These are phyloP conservation scores for Apiospora marii DNA, from an alignment of 2,329 filamentous ascomycete species.

Conservation along the genomic window DNA sequence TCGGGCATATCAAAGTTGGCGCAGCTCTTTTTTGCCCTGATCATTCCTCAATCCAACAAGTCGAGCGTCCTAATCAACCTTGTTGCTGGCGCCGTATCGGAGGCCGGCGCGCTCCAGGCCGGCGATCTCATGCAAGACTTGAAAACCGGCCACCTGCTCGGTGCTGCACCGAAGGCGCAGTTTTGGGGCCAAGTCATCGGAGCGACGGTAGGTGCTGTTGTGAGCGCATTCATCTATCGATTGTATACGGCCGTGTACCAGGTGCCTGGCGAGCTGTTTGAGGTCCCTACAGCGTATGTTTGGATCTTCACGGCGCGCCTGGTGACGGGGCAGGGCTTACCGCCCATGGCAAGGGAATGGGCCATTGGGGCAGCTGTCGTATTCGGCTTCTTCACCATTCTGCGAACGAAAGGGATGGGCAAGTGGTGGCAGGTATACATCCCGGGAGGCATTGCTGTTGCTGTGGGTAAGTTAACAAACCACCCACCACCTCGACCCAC, in stretches of 20 bases:
- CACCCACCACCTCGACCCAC: constrained; percentile 9
- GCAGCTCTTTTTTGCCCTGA: constrained; percentile 91
- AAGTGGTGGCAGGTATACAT: constrained; percentile 77
- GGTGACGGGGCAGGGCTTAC: constrained; percentile 89
- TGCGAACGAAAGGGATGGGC: constrained; percentile 67
- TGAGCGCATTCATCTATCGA: constrained; percentile 87
- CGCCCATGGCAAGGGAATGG: constrained; percentile 82
- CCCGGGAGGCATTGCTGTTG: constrained; percentile 94
- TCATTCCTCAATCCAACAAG: constrained; percentile 80
- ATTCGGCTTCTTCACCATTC: constrained; percentile 74
- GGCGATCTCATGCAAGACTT: constrained; percentile 97
- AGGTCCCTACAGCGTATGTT: constrained; percentile 93
- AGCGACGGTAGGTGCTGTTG: constrained; percentile 82
- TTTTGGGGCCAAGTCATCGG: constrained; percentile 98
- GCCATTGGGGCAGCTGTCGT: constrained; percentile 77
- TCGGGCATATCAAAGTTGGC: constrained; percentile 97
- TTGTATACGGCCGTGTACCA: constrained; percentile 88
- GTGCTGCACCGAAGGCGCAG: constrained; percentile 91
- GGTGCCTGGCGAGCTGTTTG: constrained; percentile 88
- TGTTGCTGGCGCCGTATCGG: constrained; percentile 87
- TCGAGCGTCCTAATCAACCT: constrained; percentile 95
- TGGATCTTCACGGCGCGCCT: constrained; percentile 97
- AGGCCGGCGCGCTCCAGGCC: constrained; percentile 88
- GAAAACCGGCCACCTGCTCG: constrained; percentile 93
- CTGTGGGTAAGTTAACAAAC: constrained; percentile 71